Base-by-base conservation (phyloP, 257 asterid genomes). In the Rhazya stricta region DNA sequence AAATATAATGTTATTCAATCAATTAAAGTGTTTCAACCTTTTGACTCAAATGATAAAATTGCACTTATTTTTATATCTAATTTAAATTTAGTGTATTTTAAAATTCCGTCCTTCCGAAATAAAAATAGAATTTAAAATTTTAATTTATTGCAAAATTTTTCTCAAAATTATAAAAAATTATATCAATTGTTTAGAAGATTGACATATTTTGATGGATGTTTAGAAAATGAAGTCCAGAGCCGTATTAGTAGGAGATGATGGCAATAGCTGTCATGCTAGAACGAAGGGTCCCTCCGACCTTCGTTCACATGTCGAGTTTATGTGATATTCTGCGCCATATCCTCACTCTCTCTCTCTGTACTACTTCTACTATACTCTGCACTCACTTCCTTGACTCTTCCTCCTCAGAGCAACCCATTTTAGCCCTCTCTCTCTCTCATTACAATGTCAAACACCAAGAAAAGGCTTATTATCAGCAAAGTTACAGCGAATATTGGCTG, bases 401-500 rank as follows among this genome's bases (percentile, higher is more conserved):
- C 32, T 11, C 37, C 37, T 27, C 67, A 7, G 51, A 65, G 42
- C 71, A 54, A 41, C 9, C 76, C 71, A 9, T 60, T 15, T 48
- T 43, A 6, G 41, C 61, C 18, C 62, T 53, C 23, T 37, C 25
- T 27, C 51, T 27, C 69, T 70, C 53, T 48, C 41, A 18, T 65
- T 11, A 21, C 82, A 76, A 88, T 86, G 96, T 77, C 93, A 48
- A 73, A 62, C 69, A 23, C 50, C 85, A 85, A 85, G 79, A 90
- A 78, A 75, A 84, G 78, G 71, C 69, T 86, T 71, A 79, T 74
- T 53, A 85, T 87, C 11, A 86, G 73, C 82, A 77, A 86, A 6
- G 81, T 77, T 8, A 50, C 86, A 0, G 91, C 88, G n/a, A 83
- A 86, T 54, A 71, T 90, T 5, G 91, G 91, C 39, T 92, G 97